Base-by-base conservation (phyloP, 2,329 filamentous ascomycete species). In the Sclerotinia trifoliorum region DNA sequence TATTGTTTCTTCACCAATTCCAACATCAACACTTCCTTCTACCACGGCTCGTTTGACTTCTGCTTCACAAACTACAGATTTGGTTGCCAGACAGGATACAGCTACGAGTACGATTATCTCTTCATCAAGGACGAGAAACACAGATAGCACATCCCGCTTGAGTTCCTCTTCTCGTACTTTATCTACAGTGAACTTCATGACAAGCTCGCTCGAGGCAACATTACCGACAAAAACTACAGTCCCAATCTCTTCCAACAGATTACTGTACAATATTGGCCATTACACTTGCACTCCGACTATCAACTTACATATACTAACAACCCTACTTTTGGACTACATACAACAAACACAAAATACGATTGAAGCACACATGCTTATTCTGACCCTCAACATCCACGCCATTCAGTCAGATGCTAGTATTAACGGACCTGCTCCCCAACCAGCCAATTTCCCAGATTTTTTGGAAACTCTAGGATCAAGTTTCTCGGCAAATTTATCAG, bases 331-430 rank as follows among this genome's bases (percentile, higher is more conserved):
- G n/a, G 80, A 81, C 56, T 89, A 86, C 71, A 80, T 89, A 57
- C 73, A 79, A 17, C 74, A 76, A 7, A 89, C 86, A 7, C 79
- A 83, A 46, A 84, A 83, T 46, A 84, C 84, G 7, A 77, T 88
- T 46, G 83, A 82, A 26, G 86, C 86, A 1, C 82, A 82, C 54
- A 77, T 86, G 11, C 78, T 82, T 1, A 84, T 83, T 71, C 72
- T 90, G 1, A 80, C 82, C 4, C 75, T 90, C 67, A 88, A 90
- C 74, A 73, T 90, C 8, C 87, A 90, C 78, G 83, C 83, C 29
- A 85, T 87, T 5, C 77, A 81, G 10, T 78, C 80, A 17, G 74
- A 78, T 7, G 75, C 78, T 29, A 74, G 79, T 2, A 82, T 85
- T 3, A 79, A 81, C 2, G 80, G 83, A 0, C 76, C 79, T 6